phyloP scores from a whole-genome alignment of 495 filamentous ascomycete genomes.

The Podospora fimiseda region DNA sequence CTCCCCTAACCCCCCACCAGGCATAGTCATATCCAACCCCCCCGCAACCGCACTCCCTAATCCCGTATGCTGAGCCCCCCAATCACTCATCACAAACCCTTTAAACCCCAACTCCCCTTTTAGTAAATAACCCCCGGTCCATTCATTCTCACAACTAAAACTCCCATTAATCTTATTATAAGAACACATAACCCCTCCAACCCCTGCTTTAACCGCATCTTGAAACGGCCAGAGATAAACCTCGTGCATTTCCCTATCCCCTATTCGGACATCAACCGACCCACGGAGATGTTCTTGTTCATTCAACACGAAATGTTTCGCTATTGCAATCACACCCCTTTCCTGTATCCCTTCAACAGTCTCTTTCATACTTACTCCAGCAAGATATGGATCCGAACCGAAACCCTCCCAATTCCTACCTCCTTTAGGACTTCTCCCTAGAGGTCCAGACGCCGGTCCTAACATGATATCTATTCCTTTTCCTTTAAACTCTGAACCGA shows the following conservation, averaged over 20 bases:
- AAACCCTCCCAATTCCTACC: slow-evolving; percentile 66
- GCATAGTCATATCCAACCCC: slow-evolving; percentile 95
- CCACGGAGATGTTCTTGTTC: slow-evolving; percentile 39
- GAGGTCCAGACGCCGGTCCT: slow-evolving; percentile 47
- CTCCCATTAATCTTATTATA: slow-evolving; percentile 51
- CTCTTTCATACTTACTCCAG: slow-evolving; percentile 47
- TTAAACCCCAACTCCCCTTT: slow-evolving; percentile 52
- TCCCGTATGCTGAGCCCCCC: slow-evolving; percentile 82
- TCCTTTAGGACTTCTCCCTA: slow-evolving; percentile 53
- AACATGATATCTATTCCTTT: slow-evolving; percentile 55
- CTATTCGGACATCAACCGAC: slow-evolving; percentile 46
- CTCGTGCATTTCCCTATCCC: slow-evolving; percentile 62
- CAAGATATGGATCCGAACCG: slow-evolving; percentile 55
- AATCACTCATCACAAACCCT: slow-evolving; percentile 73
- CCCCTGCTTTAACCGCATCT: slow-evolving; percentile 54
- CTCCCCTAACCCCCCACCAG: slow-evolving; percentile 55
- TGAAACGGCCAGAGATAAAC: slow-evolving; percentile 68
- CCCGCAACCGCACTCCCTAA: slow-evolving; percentile 70
- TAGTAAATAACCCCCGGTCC: slow-evolving; percentile 43
- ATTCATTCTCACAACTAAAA: slow-evolving; percentile 40
- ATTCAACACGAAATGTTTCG: slow-evolving; percentile 45
- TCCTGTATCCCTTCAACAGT: slow-evolving; percentile 52
- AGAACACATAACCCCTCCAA: slow-evolving; percentile 56
- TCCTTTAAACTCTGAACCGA: slow-evolving; percentile 53
- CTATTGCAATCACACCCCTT: slow-evolving; percentile 46